Evolutionary conservation across 139 green algal genomes (phyloP).

Genomic region (Yamagishiella unicocca): DNA sequence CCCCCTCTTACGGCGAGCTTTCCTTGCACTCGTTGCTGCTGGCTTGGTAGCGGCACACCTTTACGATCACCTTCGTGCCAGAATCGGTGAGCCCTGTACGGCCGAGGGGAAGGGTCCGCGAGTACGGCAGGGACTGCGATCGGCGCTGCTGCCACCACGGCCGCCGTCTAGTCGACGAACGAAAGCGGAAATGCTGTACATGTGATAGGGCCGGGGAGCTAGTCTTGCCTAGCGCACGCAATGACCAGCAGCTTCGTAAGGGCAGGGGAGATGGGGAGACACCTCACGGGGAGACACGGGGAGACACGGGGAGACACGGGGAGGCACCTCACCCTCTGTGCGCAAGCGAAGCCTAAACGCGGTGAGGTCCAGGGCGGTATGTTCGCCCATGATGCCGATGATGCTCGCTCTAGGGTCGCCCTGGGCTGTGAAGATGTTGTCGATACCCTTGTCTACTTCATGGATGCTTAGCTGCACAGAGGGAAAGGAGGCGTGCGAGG

Average conservation of each 20-base stretch:
- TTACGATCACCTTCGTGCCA: background rate
- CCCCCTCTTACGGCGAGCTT: no score
- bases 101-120: no score
- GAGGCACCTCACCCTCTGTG: background rate
- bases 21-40: background rate
- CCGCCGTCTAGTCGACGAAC: no score
- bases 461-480: background rate
- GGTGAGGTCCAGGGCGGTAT: background rate
- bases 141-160: no score
- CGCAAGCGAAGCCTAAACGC: background rate
- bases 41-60: background rate
- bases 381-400: background rate
- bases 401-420: background rate
- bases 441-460: background rate
- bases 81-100: background rate
- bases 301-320: no score
- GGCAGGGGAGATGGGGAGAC: no score
- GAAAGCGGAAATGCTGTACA: no score
- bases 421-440: background rate
- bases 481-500: background rate
- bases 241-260: no score
- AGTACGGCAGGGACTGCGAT: no score
- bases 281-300: no score
- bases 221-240: no score
- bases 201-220: no score